phyloP scores from a whole-genome alignment of 768 basidiomycete genomes.

The Candolleomyces eurysporus region DNA sequence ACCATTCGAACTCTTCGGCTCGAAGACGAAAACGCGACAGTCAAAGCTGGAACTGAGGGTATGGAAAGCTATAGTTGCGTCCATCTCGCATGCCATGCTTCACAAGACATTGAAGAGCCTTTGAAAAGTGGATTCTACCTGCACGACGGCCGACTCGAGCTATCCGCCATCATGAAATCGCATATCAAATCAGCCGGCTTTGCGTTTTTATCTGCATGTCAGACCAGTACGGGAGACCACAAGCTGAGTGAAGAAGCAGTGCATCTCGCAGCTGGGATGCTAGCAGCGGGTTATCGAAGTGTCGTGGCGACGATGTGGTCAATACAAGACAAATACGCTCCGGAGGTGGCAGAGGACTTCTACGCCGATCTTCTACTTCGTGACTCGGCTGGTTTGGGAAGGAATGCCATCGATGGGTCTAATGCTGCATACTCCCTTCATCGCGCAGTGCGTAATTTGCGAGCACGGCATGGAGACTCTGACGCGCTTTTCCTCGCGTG shows the following conservation, averaged over 20 bases:
- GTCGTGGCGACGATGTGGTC: conserved; percentile 41
- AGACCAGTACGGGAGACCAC: conserved; percentile 30
- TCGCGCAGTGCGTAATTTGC: conserved; percentile 11
- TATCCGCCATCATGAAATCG: conserved; percentile 12
- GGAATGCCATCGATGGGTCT: conserved; percentile 3
- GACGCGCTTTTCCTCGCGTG: conserved; percentile 10
- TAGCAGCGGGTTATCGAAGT: conserved; percentile 23
- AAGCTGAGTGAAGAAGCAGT: conserved; percentile 31
- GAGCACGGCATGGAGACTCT: conserved; percentile 5
- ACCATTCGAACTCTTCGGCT: background rate
- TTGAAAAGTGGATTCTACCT: conserved; percentile 21
- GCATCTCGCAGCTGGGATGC: conserved; percentile 39
- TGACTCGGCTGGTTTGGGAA: background rate
- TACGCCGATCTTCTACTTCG: conserved; percentile 16
- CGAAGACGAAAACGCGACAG: conserved; percentile 12
- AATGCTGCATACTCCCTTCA: conserved; percentile 18
- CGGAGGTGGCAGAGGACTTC: conserved; percentile 24
- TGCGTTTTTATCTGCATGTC: conserved; percentile 41
- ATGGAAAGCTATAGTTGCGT: conserved; percentile 17
- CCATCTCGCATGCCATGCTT: conserved; percentile 34
- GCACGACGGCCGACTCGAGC: conserved; percentile 17
- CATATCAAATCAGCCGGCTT: conserved; percentile 18
- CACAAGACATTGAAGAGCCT: conserved; percentile 23
- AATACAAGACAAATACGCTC: conserved; percentile 29
- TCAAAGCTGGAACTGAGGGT: background rate